These are phyloP conservation scores for Silene noctiflora DNA, from an alignment of 179 eudicot species.

Conservation along the genomic window DNA sequence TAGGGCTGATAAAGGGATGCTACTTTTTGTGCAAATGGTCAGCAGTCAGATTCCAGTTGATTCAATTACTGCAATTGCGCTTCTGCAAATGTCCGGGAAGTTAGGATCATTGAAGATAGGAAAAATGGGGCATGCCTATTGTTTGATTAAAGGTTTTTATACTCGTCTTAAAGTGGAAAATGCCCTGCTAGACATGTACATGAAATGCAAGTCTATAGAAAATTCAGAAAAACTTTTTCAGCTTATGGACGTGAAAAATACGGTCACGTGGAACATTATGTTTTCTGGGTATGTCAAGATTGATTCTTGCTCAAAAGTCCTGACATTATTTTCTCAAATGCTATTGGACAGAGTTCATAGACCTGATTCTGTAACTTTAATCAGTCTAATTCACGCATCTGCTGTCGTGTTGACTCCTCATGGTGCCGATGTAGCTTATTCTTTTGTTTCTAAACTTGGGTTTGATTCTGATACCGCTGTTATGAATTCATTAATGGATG, in stretches of 20 bases:
- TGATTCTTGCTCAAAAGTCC: constrained; percentile 16
- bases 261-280: constrained; percentile 38
- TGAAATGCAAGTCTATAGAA: constrained; percentile 31
- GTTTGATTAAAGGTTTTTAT: constrained; percentile 28
- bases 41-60: constrained; percentile 23
- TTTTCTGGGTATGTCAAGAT: constrained; percentile 28
- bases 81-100: constrained; percentile 35
- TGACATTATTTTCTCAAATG: constrained; percentile 28
- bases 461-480: constrained; percentile 31
- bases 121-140: constrained; percentile 35
- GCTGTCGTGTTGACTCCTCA: constrained; percentile 16
- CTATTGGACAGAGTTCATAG: constrained; percentile 18
- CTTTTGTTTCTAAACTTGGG: constrained; percentile 31
- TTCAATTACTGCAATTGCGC: constrained; percentile 30
- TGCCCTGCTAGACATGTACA: constrained; percentile 41
- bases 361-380: constrained; percentile 35
- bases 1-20: constrained; percentile 27
- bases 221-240: constrained; percentile 24
- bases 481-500: constrained; percentile 37
- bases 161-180: constrained; percentile 30
- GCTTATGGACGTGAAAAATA: constrained; percentile 26
- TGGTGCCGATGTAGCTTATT: constrained; percentile 29
- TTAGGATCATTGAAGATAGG: constrained; percentile 29
- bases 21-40: constrained; percentile 32
- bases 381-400: constrained; percentile 34